Evolutionary conservation across 2,329 filamentous ascomycete genomes (phyloP).

Genomic region (Arthrinium puccinioides): DNA sequence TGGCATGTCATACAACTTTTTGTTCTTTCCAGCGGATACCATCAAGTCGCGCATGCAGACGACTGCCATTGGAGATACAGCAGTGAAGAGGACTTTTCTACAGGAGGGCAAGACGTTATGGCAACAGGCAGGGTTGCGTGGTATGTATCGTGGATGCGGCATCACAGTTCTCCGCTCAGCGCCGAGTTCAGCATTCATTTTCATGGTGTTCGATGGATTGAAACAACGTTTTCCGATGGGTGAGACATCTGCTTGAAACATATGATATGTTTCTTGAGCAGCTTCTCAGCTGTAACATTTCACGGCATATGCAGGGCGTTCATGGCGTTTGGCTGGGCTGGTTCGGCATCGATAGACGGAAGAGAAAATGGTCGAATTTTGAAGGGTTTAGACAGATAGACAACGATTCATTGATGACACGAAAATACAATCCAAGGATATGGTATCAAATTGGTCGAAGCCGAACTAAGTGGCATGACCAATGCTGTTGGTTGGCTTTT

Average conservation of each 20-base stretch:
- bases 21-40: slow-evolving; percentile 95
- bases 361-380: too few species aligned
- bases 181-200: slow-evolving; percentile 96
- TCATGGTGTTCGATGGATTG: slow-evolving; percentile 86
- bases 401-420: too few species aligned
- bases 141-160: slow-evolving; percentile 88
- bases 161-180: slow-evolving; percentile 84
- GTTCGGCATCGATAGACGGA: too few species aligned
- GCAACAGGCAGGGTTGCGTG: slow-evolving; percentile 71
- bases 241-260: too few species aligned
- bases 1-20: slow-evolving; percentile 91
- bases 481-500: too few species aligned
- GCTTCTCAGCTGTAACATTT: too few species aligned
- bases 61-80: slow-evolving; percentile 54
- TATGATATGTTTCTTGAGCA: too few species aligned
- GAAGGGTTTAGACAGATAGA: too few species aligned
- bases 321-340: slow-evolving; percentile 23
- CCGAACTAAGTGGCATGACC: slow-evolving; percentile 4
- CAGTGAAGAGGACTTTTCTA: slow-evolving; percentile 56
- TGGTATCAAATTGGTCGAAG: slow-evolving; percentile 7
- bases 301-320: slow-evolving; percentile 16
- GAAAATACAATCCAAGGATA: too few species aligned
- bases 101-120: slow-evolving; percentile 69
- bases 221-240: slow-evolving; percentile 58
- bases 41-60: slow-evolving; percentile 98